Conservation (phyloP, 768 basidiomycete species). For the Kwoniella newhampshirensis region DNA sequence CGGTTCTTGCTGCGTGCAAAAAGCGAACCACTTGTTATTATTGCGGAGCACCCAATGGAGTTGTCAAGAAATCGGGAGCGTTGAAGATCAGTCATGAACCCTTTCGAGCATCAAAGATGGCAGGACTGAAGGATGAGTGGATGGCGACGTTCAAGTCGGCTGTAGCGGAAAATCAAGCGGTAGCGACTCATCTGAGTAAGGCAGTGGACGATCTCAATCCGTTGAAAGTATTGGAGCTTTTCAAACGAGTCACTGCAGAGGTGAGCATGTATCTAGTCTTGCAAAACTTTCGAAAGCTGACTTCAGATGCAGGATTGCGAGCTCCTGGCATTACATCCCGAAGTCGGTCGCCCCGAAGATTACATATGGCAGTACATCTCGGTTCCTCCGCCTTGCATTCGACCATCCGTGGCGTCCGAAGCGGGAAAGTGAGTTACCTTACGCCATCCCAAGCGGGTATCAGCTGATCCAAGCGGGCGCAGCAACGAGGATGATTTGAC, state of each 20-base stretch:
- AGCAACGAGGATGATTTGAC: conserved; percentile 98
- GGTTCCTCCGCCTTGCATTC: conserved; percentile 94
- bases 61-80: conserved; percentile 87
- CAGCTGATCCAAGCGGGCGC: conserved; percentile 5
- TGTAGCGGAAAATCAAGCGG: conserved; percentile 80
- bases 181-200: conserved; percentile 78
- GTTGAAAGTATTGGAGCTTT: conserved; percentile 85
- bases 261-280: conserved; percentile 58
- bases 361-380: conserved; percentile 99
- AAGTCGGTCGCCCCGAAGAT: conserved; percentile 88
- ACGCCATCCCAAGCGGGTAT: not conserved
- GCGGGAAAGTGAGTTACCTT: conserved; percentile 63
- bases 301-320: conserved; percentile 76
- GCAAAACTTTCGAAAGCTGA: too few relatives aligned
- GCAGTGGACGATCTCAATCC: conserved; percentile 93
- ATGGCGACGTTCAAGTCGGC: conserved; percentile 77
- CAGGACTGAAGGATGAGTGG: conserved; percentile 83
- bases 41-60: conserved; percentile 88
- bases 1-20: conserved; percentile 79
- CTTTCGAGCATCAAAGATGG: conserved; percentile 83
- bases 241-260: conserved; percentile 88
- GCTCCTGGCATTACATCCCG: conserved; percentile 82
- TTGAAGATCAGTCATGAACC: conserved; percentile 98
- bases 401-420: conserved; percentile 95
- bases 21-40: conserved; percentile 91